Evolutionary conservation across 73 alveolate genomes (phyloP).

Genomic region (Paramecium sexaurelia): DNA sequence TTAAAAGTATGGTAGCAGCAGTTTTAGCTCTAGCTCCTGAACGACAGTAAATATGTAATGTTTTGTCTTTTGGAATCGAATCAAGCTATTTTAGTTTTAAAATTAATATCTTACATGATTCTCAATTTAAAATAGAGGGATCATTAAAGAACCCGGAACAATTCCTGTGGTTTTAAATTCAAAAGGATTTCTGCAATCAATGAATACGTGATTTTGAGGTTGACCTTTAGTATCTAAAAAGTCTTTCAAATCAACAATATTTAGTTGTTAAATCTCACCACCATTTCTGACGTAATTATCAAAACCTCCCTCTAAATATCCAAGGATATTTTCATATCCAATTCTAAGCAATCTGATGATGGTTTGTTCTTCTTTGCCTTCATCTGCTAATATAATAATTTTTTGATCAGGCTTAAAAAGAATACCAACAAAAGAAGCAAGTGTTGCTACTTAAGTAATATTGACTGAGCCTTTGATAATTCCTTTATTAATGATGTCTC

Average conservation of each 20-base stretch:
- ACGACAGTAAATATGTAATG: conserved; percentile 55
- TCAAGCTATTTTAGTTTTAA: background rate
- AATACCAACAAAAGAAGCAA: conserved; percentile 68
- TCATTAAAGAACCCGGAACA: background rate
- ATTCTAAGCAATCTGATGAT: conserved; percentile 67
- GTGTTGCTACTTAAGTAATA: conserved; percentile 45
- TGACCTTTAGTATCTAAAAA: background rate
- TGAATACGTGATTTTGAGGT: background rate
- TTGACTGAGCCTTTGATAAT: conserved; percentile 57
- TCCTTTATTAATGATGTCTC: conserved; percentile 31
- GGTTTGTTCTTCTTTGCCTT: conserved; percentile 67
- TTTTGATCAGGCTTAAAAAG: conserved; percentile 60
- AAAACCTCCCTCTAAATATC: conserved; percentile 69
- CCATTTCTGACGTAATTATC: conserved; percentile 46
- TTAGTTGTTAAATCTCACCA: background rate
- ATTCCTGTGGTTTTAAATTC: conserved; percentile 52
- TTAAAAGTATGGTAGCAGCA: background rate
- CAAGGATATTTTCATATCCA: conserved; percentile 68
- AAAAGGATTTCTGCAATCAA: conserved; percentile 52
- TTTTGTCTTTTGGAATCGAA: conserved; percentile 48
- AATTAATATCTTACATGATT: background rate
- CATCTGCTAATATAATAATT: conserved; percentile 56
- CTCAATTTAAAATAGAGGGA: conserved; percentile 45
- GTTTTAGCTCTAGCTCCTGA: conserved; percentile 62
- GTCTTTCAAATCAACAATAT: background rate